A percentile compares a stretch with the other conserved stretches of the same genome.
Evolutionary conservation across 1,139 yeast genomes (phyloP).

Genomic region (Magnusiomyces ingens): DNA sequence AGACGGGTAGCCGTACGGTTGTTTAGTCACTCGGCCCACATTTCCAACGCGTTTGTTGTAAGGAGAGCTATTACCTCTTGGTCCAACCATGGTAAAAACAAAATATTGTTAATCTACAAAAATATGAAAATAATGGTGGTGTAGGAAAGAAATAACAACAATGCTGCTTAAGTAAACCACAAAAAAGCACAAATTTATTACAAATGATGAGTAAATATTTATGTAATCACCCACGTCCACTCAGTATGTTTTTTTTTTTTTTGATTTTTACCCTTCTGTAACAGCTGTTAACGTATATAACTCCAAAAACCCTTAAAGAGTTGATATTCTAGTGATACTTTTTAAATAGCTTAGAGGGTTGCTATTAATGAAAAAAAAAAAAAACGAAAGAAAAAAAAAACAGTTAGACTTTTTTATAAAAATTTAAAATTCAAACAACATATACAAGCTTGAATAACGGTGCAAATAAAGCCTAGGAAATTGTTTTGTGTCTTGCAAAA

Average conservation of each 20-base stretch:
- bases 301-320: too few species aligned
- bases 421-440: too few species aligned
- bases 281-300: too few species aligned
- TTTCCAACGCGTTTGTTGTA: constrained; percentile 2
- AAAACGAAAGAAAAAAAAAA: constrained; percentile 3
- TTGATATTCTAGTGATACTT: too few species aligned
- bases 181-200: background rate
- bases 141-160: background rate
- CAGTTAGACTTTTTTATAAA: too few species aligned
- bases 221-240: background rate
- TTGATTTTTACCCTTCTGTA: background rate
- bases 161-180: background rate
- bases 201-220: background rate
- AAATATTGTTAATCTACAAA: background rate
- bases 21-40: constrained; percentile 9
- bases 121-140: background rate
- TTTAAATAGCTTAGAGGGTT: too few species aligned
- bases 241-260: too few species aligned
- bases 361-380: too few species aligned
- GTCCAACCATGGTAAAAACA: background rate
- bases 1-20: constrained; percentile 13
- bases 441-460: too few species aligned
- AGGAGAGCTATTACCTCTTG: background rate
- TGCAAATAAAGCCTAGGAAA: too few species aligned
- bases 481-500: too few species aligned